Evolutionary conservation across 345 rosid genomes (phyloP).

Genomic region (Aethionema arabicum): DNA sequence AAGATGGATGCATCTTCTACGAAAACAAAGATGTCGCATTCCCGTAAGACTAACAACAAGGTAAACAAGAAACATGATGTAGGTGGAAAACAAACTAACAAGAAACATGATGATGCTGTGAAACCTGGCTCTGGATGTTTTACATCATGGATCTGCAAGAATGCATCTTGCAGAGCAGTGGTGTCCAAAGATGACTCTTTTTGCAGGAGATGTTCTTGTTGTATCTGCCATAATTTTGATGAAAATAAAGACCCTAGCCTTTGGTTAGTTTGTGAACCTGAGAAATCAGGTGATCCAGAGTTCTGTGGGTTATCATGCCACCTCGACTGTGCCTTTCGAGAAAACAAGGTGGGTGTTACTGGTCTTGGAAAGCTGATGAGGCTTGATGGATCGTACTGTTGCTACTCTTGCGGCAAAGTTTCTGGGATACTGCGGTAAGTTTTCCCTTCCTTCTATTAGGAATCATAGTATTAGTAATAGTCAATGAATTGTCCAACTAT

Average conservation of each 20-base stretch:
- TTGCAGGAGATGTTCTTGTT: constrained; percentile 97
- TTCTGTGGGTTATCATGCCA: constrained; percentile 94
- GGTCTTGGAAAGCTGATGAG: constrained; percentile 26
- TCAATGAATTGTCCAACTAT: not conserved
- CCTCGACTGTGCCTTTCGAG: constrained; percentile 85
- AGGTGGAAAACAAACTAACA: constrained; percentile 23
- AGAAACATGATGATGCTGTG: constrained; percentile 16
- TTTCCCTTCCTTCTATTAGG: not conserved
- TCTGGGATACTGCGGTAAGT: constrained; percentile 87
- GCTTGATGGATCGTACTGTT: constrained; percentile 60
- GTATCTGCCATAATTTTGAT: constrained; percentile 86
- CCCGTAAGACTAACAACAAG: constrained; percentile 44
- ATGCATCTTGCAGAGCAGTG: constrained; percentile 40
- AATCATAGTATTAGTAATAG: not conserved
- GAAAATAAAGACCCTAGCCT: constrained; percentile 58
- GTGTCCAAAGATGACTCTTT: constrained; percentile 70
- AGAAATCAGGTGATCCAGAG: constrained; percentile 38
- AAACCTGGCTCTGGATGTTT: constrained; percentile 45
- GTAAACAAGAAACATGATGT: constrained; percentile 61
- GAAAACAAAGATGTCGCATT: constrained; percentile 67
- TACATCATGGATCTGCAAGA: constrained; percentile 58
- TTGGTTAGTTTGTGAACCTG: constrained; percentile 41
- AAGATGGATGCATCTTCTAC: constrained; percentile 50
- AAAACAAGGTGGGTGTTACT: constrained; percentile 77
- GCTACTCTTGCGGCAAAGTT: constrained; percentile 97